Evolutionary conservation across 2,329 filamentous ascomycete species (phyloP).

Genomic region (Domatiomyces globalis): DNA sequence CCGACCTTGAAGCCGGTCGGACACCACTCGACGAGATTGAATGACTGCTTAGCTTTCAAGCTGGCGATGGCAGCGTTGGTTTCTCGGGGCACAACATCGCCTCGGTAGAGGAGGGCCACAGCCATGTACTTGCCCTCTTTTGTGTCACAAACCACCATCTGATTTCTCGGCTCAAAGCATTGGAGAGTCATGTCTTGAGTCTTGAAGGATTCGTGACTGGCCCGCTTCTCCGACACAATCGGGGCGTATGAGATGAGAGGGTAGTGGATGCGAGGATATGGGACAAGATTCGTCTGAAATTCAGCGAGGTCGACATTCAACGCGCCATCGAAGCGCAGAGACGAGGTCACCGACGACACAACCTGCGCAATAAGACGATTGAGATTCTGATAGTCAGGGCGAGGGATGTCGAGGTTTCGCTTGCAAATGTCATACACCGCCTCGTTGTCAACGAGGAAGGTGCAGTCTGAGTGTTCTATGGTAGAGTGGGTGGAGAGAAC

Average conservation of each 20-base stretch:
- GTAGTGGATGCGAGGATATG: conserved; percentile 54
- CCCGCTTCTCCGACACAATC: conserved; percentile 55
- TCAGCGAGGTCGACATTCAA: conserved; percentile 55
- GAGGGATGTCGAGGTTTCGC: conserved; percentile 49
- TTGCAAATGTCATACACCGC: conserved; percentile 55
- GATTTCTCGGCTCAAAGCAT: conserved; percentile 54
- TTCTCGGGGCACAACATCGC: conserved; percentile 50
- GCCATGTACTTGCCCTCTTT: conserved; percentile 57
- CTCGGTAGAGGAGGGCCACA: conserved; percentile 51
- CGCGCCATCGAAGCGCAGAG: conserved; percentile 50
- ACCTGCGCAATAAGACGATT: conserved; percentile 55
- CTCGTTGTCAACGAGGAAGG: conserved; percentile 55
- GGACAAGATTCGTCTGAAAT: conserved; percentile 56
- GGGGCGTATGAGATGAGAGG: conserved; percentile 52
- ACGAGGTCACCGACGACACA: conserved; percentile 52
- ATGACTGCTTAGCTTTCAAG: conserved; percentile 50
- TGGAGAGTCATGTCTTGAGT: conserved; percentile 58
- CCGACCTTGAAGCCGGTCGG: conserved; percentile 56
- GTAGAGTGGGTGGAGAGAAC: conserved; percentile 44
- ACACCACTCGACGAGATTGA: conserved; percentile 56
- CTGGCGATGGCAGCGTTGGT: conserved; percentile 44
- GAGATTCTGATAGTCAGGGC: conserved; percentile 50
- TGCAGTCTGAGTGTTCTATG: conserved; percentile 54
- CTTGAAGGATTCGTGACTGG: conserved; percentile 77
- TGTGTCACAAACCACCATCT: conserved; percentile 56